phyloP scores from a whole-genome alignment of 768 basidiomycete species.

The Paxillus involutus region DNA sequence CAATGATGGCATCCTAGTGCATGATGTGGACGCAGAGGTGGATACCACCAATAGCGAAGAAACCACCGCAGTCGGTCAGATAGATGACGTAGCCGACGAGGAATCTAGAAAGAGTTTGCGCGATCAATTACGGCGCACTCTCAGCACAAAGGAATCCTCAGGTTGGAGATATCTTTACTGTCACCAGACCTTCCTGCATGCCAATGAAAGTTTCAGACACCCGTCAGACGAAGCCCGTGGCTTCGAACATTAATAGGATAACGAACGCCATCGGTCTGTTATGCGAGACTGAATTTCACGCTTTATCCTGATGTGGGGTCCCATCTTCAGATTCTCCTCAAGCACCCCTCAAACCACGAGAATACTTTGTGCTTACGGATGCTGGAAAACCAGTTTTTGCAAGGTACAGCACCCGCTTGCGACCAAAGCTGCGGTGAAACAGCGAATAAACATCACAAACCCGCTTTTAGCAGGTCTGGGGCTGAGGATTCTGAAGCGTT shows the following conservation, averaged over 20 bases:
- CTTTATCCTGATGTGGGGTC: background rate
- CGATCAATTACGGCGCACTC: constrained; percentile 68
- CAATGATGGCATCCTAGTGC: constrained; percentile 67
- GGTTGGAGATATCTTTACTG: constrained; percentile 36
- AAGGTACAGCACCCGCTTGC: constrained; percentile 49
- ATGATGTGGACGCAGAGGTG: constrained; percentile 65
- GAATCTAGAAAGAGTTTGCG: constrained; percentile 64
- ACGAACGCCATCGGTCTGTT: constrained; percentile 20
- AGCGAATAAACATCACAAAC: background rate
- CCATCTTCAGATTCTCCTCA: constrained; percentile 10
- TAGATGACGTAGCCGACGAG: constrained; percentile 47
- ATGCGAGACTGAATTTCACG: constrained; percentile 1
- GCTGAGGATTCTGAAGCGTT: constrained; percentile 62
- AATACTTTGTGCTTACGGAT: constrained; percentile 91
- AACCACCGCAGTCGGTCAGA: constrained; percentile 44
- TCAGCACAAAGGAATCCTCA: constrained; percentile 50
- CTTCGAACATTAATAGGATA: constrained; percentile 36
- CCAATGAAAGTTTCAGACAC: constrained; percentile 9
- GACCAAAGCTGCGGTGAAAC: background rate
- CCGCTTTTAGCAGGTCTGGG: constrained; percentile 44
- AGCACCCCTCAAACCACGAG: constrained; percentile 49
- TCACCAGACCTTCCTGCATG: background rate
- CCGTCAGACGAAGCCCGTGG: constrained; percentile 11
- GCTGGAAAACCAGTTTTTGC: constrained; percentile 98
- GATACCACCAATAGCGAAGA: constrained; percentile 57